Conservation (phyloP, 805 yeast species). For the Scheffersomyces spartinae region DNA sequence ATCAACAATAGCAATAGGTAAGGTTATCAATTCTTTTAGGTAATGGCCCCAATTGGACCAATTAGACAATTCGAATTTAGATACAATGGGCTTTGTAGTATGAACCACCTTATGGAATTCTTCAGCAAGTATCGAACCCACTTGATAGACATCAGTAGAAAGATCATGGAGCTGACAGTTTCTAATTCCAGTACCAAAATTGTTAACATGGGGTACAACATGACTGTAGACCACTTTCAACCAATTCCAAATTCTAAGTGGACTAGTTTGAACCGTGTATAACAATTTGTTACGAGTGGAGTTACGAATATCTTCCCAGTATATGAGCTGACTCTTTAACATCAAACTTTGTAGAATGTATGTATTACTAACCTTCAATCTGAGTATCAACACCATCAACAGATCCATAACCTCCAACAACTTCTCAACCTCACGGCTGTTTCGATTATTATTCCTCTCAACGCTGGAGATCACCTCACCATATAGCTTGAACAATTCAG, state of each 20-base stretch:
- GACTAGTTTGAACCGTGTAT: slow-evolving; percentile 24
- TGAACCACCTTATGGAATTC: slow-evolving; percentile 1
- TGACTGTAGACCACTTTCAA: slow-evolving; percentile 3
- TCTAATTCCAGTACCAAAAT: no score
- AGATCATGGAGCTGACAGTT: no score
- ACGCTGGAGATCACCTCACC: slow-evolving; percentile 1
- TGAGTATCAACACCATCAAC: slow-evolving; percentile 12
- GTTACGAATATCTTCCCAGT: slow-evolving; percentile 20
- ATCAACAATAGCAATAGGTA: slow-evolving; percentile 3
- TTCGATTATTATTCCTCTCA: neutral
- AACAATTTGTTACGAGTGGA: slow-evolving; percentile 15
- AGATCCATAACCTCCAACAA: slow-evolving; percentile 10
- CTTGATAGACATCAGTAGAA: slow-evolving; percentile 1
- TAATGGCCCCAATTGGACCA: neutral
- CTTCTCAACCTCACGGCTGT: slow-evolving; percentile 1
- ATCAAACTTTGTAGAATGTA: slow-evolving; percentile 22
- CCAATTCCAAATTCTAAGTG: slow-evolving; percentile 9
- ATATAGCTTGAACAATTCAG: no score
- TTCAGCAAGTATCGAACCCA: neutral
- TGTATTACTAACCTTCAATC: slow-evolving; percentile 18
- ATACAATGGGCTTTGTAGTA: slow-evolving; percentile 1
- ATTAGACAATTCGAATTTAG: neutral
- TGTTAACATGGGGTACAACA: no score
- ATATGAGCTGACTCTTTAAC: slow-evolving; percentile 19
- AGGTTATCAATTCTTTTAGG: neutral